Percentiles rank a stretch among this genome's conserved stretches.
These are phyloP conservation scores for Aspergillus proliferans DNA, from an alignment of 2,329 filamentous ascomycete species.

Conservation along the genomic window DNA sequence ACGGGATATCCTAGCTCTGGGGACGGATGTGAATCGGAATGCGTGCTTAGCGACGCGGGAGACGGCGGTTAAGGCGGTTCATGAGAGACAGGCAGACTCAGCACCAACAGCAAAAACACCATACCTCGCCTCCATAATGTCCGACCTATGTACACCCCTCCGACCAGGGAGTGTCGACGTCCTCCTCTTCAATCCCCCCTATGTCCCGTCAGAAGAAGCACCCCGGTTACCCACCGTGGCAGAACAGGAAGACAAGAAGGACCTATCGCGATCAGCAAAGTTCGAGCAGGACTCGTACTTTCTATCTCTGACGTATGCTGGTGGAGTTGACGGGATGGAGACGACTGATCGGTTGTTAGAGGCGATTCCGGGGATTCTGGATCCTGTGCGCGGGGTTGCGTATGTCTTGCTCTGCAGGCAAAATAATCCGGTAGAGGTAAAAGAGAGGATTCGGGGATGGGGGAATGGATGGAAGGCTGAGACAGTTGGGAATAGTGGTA, in stretches of 20 bases:
- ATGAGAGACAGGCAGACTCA: constrained; percentile 14
- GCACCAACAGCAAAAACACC: constrained; percentile 26
- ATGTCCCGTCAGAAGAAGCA: constrained; percentile 77
- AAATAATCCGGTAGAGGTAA: constrained; percentile 75
- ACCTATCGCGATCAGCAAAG: constrained; percentile 25
- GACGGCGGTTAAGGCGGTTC: constrained; percentile 56
- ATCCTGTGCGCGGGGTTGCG: constrained; percentile 63
- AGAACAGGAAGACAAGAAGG: constrained; percentile 22
- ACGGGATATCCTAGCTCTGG: constrained; percentile 62
- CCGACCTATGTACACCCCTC: constrained; percentile 63
- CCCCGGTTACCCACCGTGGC: constrained; percentile 47
- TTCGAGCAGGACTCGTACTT: constrained; percentile 81
- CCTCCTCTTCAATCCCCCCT: constrained; percentile 93
- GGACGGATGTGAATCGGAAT: constrained; percentile 77
- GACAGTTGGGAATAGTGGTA: constrained; percentile 75
- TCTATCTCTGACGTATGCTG: constrained; percentile 79
- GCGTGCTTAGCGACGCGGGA: constrained; percentile 69
- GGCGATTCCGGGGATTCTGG: constrained; percentile 59
- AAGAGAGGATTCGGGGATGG: constrained; percentile 55
- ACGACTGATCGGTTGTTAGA: constrained; percentile 74
- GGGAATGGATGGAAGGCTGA: constrained; percentile 63
- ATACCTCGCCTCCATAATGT: constrained; percentile 63
- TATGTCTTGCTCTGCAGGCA: constrained; percentile 87
- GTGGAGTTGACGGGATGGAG: constrained; percentile 88
- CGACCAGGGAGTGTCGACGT: constrained; percentile 63